Percentiles rank a stretch among this genome's conserved stretches.
Evolutionary conservation across 495 filamentous ascomycete genomes (phyloP).

Genomic region (Penicillium egyptiacum): DNA sequence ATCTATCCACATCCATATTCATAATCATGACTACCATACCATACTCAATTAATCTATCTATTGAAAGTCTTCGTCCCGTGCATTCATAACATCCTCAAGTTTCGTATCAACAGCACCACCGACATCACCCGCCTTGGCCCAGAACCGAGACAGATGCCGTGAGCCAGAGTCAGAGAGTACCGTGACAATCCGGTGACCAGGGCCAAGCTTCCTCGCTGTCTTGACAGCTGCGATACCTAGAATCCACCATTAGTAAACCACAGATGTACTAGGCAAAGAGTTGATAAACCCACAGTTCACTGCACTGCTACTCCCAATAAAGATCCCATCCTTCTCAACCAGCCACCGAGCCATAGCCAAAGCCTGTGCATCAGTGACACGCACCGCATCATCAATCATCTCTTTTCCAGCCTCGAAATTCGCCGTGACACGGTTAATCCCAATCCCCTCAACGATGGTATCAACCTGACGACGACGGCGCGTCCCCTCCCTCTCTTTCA

Average conservation of each 20-base stretch:
- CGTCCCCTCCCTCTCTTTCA: slow-evolving; percentile 85
- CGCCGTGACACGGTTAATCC: slow-evolving; percentile 85
- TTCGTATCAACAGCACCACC: slow-evolving; percentile 55
- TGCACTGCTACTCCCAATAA: slow-evolving; percentile 88
- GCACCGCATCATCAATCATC: slow-evolving; percentile 84
- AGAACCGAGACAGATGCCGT: slow-evolving; percentile 92
- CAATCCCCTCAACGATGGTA: slow-evolving; percentile 94
- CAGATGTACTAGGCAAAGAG: slow-evolving; percentile 2
- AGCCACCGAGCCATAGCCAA: slow-evolving; percentile 91
- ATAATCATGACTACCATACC: neutral
- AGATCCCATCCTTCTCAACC: slow-evolving; percentile 94
- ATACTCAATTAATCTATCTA: slow-evolving; percentile 14
- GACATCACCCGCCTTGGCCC: slow-evolving; percentile 75
- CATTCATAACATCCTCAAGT: slow-evolving; percentile 53
- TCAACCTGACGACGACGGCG: slow-evolving; percentile 87
- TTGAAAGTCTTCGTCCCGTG: slow-evolving; percentile 37
- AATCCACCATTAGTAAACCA: slow-evolving; percentile 8
- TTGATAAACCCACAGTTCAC: slow-evolving; percentile 73
- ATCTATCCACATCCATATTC: neutral
- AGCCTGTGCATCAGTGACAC: slow-evolving; percentile 90
- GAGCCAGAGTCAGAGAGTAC: slow-evolving; percentile 89
- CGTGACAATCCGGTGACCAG: slow-evolving; percentile 82
- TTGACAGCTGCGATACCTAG: slow-evolving; percentile 78
- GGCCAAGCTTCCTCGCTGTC: slow-evolving; percentile 70
- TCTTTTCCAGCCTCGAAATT: slow-evolving; percentile 87